A percentile compares a stretch with the other conserved stretches of the same genome.
Conservation (phyloP, 2,329 filamentous ascomycete species). For the Calonectria montana region DNA sequence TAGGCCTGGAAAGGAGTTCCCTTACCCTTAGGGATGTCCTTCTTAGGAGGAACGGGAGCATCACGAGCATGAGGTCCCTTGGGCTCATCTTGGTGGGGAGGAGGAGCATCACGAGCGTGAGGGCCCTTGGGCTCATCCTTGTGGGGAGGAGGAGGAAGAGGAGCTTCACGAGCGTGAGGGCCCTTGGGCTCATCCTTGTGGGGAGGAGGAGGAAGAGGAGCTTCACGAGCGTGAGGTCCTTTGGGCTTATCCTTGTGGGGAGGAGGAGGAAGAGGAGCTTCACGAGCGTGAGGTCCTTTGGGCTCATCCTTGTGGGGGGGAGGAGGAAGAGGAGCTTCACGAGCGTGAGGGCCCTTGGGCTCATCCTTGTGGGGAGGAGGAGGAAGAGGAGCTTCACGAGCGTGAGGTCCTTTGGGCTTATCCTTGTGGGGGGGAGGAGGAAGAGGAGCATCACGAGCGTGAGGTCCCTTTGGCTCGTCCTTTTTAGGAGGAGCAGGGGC, state of each 20-base stretch:
- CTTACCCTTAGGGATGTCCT: neutral
- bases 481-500: neutral
- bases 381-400: neutral
- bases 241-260: neutral
- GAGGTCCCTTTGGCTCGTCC: neutral
- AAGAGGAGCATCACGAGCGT: neutral
- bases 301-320: neutral
- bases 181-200: neutral
- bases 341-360: neutral
- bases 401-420: neutral
- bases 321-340: neutral
- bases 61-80: neutral
- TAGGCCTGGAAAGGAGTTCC: neutral
- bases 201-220: neutral
- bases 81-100: neutral
- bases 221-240: neutral
- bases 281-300: neutral
- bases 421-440: neutral
- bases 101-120: neutral
- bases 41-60: neutral
- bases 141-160: neutral
- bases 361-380: neutral
- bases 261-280: neutral
- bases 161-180: neutral
- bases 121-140: neutral